Evolutionary conservation across 768 basidiomycete species (phyloP).

Genomic region (Kwoniella heveanensis): DNA sequence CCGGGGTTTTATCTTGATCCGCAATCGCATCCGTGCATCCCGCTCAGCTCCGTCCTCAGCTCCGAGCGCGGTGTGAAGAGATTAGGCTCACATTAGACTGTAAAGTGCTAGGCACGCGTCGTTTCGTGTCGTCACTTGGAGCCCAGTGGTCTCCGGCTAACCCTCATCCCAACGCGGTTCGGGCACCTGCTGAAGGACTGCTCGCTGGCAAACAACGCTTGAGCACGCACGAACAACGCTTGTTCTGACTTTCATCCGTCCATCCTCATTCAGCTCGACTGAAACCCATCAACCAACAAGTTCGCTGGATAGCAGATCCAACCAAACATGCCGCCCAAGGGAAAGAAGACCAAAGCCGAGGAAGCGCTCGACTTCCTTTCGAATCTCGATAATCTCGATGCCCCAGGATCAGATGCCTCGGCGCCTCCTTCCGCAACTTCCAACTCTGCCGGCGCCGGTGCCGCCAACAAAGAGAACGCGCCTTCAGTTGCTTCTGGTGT

Average conservation of each 20-base stretch:
- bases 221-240: background rate
- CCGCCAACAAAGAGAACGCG: slow-evolving; percentile 5
- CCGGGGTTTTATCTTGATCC: slow-evolving; percentile 3
- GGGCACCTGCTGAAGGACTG: no score
- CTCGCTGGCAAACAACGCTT: background rate
- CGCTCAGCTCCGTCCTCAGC: background rate
- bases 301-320: no score
- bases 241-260: no score
- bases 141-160: background rate
- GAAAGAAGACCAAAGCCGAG: slow-evolving; percentile 55
- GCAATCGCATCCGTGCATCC: background rate
- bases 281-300: no score
- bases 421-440: slow-evolving; percentile 15
- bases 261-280: no score
- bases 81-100: no score
- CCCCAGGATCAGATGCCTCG: slow-evolving; percentile 32
- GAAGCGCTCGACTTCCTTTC: slow-evolving; percentile 93
- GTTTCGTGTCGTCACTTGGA: background rate
- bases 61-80: background rate
- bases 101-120: background rate
- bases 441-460: slow-evolving; percentile 1
- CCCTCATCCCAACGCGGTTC: no score
- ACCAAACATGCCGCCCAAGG: slow-evolving; percentile 46
- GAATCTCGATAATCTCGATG: slow-evolving; percentile 78
- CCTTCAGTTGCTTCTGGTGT: slow-evolving; percentile 2